A percentile compares a stretch with the other conserved stretches of the same genome.
phyloP scores from a whole-genome alignment of 75 land plant species.

The Azolla pinnata region DNA sequence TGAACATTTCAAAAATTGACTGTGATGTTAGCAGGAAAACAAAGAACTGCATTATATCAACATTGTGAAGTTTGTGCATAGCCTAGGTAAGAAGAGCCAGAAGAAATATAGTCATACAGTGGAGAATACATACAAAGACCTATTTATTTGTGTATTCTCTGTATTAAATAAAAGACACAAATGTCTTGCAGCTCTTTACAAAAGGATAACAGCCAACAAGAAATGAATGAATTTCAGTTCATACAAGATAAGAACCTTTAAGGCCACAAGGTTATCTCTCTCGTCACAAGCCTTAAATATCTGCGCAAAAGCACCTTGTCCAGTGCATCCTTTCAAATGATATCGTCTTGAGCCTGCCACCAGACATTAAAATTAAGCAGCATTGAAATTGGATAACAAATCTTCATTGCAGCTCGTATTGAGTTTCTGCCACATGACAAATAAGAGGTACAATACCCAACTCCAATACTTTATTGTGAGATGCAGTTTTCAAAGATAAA shows the following conservation, averaged over 20 bases:
- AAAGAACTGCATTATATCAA: too few species aligned
- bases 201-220: neutral
- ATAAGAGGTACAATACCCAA: conserved; percentile 40
- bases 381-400: too few species aligned
- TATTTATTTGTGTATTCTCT: too few species aligned
- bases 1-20: conserved; percentile 13
- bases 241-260: too few species aligned
- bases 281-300: conserved; percentile 69
- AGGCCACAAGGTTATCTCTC: conserved; percentile 51
- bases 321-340: conserved; percentile 88
- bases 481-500: conserved; percentile 39
- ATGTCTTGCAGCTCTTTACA: too few species aligned
- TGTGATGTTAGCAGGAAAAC: too few species aligned
- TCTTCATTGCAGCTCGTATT: neutral
- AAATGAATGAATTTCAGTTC: neutral
- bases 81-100: too few species aligned
- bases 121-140: too few species aligned
- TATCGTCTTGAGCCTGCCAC: conserved; percentile 18
- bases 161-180: too few species aligned
- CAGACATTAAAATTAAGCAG: neutral
- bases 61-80: too few species aligned
- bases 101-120: too few species aligned
- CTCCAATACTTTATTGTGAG: conserved; percentile 62
- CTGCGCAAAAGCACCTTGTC: conserved; percentile 86
- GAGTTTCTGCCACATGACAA: neutral